Percentiles rank a stretch among this genome's conserved stretches.
These are phyloP conservation scores for Starmera amethionina DNA, from an alignment of 805 yeast species.

Conservation along the genomic window DNA sequence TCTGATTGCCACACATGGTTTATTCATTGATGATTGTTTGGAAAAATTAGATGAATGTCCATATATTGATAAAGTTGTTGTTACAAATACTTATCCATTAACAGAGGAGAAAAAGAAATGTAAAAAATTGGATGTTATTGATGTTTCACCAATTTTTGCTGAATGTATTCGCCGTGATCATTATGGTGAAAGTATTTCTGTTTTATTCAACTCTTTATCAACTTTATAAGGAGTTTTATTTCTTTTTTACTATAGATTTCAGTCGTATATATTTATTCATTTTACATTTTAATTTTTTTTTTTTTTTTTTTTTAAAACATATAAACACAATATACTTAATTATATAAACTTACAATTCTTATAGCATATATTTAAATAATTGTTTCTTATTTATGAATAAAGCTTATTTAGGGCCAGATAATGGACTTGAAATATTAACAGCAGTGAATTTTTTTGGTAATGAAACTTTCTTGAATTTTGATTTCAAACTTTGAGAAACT, in stretches of 20 bases:
- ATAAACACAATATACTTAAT: too few species aligned
- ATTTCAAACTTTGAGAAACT: slow-evolving; percentile 69
- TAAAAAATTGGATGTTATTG: slow-evolving; percentile 75
- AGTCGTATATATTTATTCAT: background rate
- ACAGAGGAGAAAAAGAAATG: slow-evolving; percentile 48
- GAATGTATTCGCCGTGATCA: slow-evolving; percentile 99
- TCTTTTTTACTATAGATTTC: slow-evolving; percentile 1
- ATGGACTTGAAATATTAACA: slow-evolving; percentile 72
- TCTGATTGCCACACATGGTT: slow-evolving; percentile 92
- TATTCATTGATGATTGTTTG: slow-evolving; percentile 80
- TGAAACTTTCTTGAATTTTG: slow-evolving; percentile 76
- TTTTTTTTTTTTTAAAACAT: background rate
- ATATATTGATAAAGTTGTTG: slow-evolving; percentile 85
- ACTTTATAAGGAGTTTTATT: slow-evolving; percentile 23
- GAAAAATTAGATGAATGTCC: slow-evolving; percentile 68
- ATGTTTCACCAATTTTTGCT: slow-evolving; percentile 90
- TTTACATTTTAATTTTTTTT: background rate
- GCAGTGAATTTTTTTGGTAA: slow-evolving; percentile 90
- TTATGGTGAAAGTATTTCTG: slow-evolving; percentile 94
- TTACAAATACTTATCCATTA: slow-evolving; percentile 94
- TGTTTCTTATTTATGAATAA: background rate
- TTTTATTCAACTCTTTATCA: slow-evolving; percentile 80
- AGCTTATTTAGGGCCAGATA: slow-evolving; percentile 13
- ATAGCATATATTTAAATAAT: too few species aligned
- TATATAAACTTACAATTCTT: too few species aligned